These are phyloP conservation scores for Eutypa lata DNA, from an alignment of 2,329 filamentous ascomycete genomes.

Conservation along the genomic window DNA sequence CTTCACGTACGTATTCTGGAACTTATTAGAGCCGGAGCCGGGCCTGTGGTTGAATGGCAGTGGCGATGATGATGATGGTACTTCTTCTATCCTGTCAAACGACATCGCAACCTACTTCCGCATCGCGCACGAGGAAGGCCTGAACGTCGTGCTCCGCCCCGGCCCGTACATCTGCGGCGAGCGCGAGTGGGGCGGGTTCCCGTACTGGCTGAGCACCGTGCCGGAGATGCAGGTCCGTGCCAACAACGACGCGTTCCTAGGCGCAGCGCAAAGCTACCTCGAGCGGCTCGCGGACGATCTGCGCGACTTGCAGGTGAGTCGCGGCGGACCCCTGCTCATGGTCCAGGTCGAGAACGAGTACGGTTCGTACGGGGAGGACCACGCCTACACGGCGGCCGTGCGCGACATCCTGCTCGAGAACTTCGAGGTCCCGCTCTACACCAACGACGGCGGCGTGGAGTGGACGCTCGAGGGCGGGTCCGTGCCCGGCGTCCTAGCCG, in stretches of 20 bases:
- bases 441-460: slow-evolving; percentile 45
- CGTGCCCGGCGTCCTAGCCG: slow-evolving; percentile 42
- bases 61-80: slow-evolving; percentile 17
- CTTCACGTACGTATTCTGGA: slow-evolving; percentile 51
- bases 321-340: slow-evolving; percentile 47
- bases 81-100: slow-evolving; percentile 31
- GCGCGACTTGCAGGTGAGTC: slow-evolving; percentile 32
- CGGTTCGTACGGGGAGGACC: slow-evolving; percentile 44
- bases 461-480: slow-evolving; percentile 40
- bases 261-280: slow-evolving; percentile 35
- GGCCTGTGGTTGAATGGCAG: slow-evolving; percentile 32
- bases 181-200: slow-evolving; percentile 47
- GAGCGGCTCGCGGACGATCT: slow-evolving; percentile 35
- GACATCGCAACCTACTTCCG: slow-evolving; percentile 47
- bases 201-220: slow-evolving; percentile 40
- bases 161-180: slow-evolving; percentile 49
- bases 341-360: slow-evolving; percentile 51
- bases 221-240: slow-evolving; percentile 38
- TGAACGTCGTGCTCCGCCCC: slow-evolving; percentile 43
- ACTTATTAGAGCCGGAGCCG: slow-evolving; percentile 40
- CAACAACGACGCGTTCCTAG: slow-evolving; percentile 38
- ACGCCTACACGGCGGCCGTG: slow-evolving; percentile 39
- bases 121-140: slow-evolving; percentile 42
- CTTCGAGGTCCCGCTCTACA: slow-evolving; percentile 45
- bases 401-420: slow-evolving; percentile 37